phyloP scores from a whole-genome alignment of 805 yeast genomes.

The Candida ulmi region DNA sequence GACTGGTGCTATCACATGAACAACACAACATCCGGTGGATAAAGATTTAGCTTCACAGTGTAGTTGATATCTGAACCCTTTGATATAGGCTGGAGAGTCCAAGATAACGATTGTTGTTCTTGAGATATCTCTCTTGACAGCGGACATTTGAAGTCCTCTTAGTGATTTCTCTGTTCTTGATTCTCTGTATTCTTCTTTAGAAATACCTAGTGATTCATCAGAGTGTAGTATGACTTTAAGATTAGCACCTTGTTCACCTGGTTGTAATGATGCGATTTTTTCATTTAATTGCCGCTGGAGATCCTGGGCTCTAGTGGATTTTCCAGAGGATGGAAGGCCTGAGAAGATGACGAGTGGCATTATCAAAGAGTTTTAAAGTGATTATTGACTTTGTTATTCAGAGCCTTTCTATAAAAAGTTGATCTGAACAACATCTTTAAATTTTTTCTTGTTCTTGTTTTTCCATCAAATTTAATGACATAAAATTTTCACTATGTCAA shows the following conservation, averaged over 20 bases:
- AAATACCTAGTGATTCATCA: constrained; percentile 74
- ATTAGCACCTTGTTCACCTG: constrained; percentile 45
- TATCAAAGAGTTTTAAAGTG: too few species aligned
- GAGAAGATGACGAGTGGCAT: constrained; percentile 87
- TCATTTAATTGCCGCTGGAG: constrained; percentile 43
- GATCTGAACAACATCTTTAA: too few species aligned
- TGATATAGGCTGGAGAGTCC: constrained; percentile 84
- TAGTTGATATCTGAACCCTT: constrained; percentile 91
- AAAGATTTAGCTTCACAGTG: constrained; percentile 89
- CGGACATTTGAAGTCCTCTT: constrained; percentile 81
- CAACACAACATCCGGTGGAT: constrained; percentile 74
- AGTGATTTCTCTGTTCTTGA: constrained; percentile 74
- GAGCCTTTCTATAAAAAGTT: too few species aligned
- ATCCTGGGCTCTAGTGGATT: constrained; percentile 64
- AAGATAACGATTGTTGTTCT: constrained; percentile 70
- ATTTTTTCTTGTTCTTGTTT: too few species aligned
- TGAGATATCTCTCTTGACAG: constrained; percentile 76
- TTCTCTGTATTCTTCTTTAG: constrained; percentile 62
- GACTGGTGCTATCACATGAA: constrained; percentile 69
- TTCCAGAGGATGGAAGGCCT: constrained; percentile 85
- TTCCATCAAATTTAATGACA: too few species aligned
- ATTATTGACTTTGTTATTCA: too few species aligned
- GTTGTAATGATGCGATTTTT: constrained; percentile 34
- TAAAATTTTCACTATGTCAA: too few species aligned
- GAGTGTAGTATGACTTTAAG: constrained; percentile 62